Conservation (phyloP, 345 rosid genomes). For the Viola odorata region DNA sequence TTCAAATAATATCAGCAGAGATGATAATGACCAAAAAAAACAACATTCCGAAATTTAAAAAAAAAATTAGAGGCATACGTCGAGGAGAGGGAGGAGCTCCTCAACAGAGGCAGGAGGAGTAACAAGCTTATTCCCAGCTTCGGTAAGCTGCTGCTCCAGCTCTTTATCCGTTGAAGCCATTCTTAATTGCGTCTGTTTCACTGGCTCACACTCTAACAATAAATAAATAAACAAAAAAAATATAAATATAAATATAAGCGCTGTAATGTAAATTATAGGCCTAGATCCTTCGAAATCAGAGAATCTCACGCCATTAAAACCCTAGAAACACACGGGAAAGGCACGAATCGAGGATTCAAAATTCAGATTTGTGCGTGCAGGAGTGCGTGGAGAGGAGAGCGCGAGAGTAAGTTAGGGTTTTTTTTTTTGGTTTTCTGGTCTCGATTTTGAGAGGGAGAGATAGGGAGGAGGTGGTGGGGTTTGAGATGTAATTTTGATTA, state of each 20-base stretch:
- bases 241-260: background rate
- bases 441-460: background rate
- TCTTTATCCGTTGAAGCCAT: conserved; percentile 61
- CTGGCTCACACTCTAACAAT: background rate
- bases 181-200: background rate
- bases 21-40: background rate
- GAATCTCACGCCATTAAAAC: conserved; percentile 32
- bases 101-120: conserved; percentile 63
- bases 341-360: conserved; percentile 8
- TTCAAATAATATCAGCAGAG: no score
- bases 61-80: conserved; percentile 37
- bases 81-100: conserved; percentile 75
- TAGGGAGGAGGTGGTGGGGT: background rate
- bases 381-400: background rate
- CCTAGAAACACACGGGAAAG: conserved; percentile 9
- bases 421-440: background rate
- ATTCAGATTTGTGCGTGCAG: background rate
- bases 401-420: conserved; percentile 21
- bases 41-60: background rate
- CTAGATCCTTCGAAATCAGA: conserved; percentile 27
- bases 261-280: background rate
- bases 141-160: conserved; percentile 57
- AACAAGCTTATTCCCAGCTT: conserved; percentile 65
- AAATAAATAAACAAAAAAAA: background rate
- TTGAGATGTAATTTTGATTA: conserved; percentile 1